phyloP scores from a whole-genome alignment of 106 monocot species.

The Platanthera guangdongensis region DNA sequence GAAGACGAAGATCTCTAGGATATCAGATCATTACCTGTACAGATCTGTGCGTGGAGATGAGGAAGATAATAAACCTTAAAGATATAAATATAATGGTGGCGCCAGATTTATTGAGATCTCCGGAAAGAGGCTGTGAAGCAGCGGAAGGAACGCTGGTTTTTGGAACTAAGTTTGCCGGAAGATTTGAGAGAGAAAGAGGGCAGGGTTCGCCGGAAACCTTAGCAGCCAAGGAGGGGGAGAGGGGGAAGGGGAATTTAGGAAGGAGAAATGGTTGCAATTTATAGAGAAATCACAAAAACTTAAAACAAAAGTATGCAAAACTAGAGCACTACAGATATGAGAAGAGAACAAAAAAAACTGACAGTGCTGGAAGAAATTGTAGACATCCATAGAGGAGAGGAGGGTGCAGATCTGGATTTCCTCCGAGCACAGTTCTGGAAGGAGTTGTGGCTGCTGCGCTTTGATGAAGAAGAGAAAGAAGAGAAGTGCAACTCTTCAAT shows the following conservation, averaged over 20 bases:
- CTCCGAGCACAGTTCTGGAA: too few species aligned
- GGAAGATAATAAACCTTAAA: not conserved
- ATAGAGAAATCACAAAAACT: slow-evolving; percentile 8
- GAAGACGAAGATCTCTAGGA: not conserved
- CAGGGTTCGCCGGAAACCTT: not conserved
- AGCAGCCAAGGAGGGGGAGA: not conserved
- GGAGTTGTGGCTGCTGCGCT: too few species aligned
- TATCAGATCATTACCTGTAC: not conserved
- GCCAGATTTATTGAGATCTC: not conserved
- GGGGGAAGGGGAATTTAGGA: slow-evolving; percentile 23
- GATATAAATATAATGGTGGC: not conserved
- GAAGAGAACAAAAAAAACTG: too few species aligned
- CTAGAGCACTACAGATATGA: too few species aligned
- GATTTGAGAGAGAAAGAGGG: not conserved
- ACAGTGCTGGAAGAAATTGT: too few species aligned
- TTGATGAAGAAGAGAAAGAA: too few species aligned
- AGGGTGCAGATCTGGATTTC: too few species aligned
- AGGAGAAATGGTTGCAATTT: slow-evolving; percentile 14
- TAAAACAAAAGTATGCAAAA: too few species aligned
- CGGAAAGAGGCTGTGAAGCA: not conserved
- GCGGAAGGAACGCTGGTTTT: too few species aligned
- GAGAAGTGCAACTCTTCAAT: too few species aligned
- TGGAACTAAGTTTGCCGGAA: not conserved
- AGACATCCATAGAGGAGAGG: too few species aligned
- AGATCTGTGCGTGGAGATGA: not conserved